Evolutionary conservation across 1,284 basidiomycete genomes (phyloP).

Genomic region (Butyriboletus pseudospeciosus): DNA sequence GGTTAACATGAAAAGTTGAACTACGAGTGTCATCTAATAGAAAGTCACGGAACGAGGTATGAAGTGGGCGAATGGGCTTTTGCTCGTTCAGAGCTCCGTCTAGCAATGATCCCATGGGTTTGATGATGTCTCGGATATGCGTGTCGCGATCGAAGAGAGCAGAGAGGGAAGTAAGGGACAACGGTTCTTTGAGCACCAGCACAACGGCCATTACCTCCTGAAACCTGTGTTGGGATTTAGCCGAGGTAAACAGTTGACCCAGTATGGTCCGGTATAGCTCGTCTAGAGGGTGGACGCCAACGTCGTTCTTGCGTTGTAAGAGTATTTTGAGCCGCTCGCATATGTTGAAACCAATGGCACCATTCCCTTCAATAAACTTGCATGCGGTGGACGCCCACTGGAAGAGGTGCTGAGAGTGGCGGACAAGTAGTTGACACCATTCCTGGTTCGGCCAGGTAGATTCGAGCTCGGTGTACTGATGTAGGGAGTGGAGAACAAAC

Average conservation of each 20-base stretch:
- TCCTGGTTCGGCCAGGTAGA: constrained; percentile 12
- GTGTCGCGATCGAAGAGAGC: constrained; percentile 7
- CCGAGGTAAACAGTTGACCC: constrained; percentile 13
- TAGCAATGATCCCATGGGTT: constrained; percentile 19
- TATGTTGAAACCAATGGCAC: constrained; percentile 7
- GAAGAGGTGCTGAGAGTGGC: constrained; percentile 19
- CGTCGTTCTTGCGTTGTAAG: neutral
- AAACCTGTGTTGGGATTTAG: constrained; percentile 7
- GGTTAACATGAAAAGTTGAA: constrained; percentile 14
- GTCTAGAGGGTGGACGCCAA: constrained; percentile 12
- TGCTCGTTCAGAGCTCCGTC: constrained; percentile 13
- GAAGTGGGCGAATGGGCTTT: constrained; percentile 19
- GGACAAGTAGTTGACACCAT: constrained; percentile 18
- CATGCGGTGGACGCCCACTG: constrained; percentile 25
- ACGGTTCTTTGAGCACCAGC: constrained; percentile 17
- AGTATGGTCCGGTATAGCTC: constrained; percentile 19
- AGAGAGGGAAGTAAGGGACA: constrained; percentile 13
- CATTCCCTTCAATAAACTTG: constrained; percentile 21
- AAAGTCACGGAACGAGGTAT: constrained; percentile 20
- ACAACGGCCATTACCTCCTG: constrained; percentile 21
- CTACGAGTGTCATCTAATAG: constrained; percentile 14
- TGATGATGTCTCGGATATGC: constrained; percentile 17
- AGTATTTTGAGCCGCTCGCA: constrained; percentile 12
- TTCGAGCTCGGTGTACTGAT: constrained; percentile 9
- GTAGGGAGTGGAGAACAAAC: constrained; percentile 17